Conservation (phyloP, 2,329 filamentous ascomycete genomes). For the Amylocarpus encephaloides region DNA sequence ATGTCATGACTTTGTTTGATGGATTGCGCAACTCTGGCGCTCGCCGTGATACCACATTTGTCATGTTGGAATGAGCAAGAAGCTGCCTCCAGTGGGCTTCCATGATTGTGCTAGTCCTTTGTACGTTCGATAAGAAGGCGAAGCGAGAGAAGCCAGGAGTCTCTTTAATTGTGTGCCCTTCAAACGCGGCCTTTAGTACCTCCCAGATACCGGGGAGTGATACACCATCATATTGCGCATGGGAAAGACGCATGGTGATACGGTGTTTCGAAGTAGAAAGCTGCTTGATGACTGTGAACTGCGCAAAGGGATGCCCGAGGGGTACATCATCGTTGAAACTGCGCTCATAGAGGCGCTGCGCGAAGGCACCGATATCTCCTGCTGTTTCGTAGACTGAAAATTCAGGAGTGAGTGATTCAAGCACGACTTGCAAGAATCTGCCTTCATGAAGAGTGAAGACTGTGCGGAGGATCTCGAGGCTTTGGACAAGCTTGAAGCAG, state of each 20-base stretch:
- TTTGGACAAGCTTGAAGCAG: background rate
- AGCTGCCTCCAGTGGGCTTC: conserved; percentile 8
- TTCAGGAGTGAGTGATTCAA: conserved; percentile 5
- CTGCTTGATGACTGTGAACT: background rate
- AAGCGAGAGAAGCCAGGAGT: conserved; percentile 22
- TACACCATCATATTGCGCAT: conserved; percentile 44
- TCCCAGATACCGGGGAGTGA: conserved; percentile 6
- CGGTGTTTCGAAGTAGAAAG: conserved; percentile 25
- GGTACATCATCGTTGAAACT: background rate
- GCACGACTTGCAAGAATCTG: conserved; percentile 7
- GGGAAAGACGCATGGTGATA: conserved; percentile 41
- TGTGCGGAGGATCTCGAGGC: conserved; percentile 9
- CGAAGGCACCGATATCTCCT: background rate
- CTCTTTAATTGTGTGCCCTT: conserved; percentile 3
- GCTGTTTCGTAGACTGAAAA: conserved; percentile 5
- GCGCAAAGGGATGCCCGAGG: background rate
- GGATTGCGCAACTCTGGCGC: background rate
- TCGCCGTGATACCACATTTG: background rate
- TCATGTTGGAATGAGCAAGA: conserved; percentile 1
- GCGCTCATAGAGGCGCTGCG: background rate
- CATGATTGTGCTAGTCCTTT: conserved; percentile 37
- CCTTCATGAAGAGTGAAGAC: conserved; percentile 5
- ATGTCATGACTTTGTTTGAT: background rate
- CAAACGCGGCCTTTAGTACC: conserved; percentile 1
- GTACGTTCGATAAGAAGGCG: conserved; percentile 42